Evolutionary conservation across 257 asterid species (phyloP).

Genomic region (Osmanthus fragrans): DNA sequence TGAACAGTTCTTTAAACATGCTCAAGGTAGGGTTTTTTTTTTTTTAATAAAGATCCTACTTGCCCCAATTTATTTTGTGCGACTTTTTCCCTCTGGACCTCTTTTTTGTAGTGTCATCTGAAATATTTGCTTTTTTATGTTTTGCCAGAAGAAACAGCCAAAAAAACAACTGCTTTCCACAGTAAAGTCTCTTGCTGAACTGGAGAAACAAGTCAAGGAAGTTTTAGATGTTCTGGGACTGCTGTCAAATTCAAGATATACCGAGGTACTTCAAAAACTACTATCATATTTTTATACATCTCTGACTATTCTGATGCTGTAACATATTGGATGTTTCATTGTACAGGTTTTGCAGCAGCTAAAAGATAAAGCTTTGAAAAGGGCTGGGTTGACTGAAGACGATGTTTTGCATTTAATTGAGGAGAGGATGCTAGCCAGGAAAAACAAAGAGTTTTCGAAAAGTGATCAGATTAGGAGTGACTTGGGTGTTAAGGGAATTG

Average conservation of each 20-base stretch:
- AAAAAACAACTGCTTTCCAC: slow-evolving; percentile 33
- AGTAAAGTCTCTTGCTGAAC: slow-evolving; percentile 31
- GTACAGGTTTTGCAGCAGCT: slow-evolving; percentile 73
- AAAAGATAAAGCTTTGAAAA: slow-evolving; percentile 73
- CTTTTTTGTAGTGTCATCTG: background rate
- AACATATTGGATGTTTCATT: background rate
- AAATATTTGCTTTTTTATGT: background rate
- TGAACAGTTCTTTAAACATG: slow-evolving; percentile 47
- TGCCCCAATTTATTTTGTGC: background rate
- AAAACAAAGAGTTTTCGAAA: slow-evolving; percentile 49
- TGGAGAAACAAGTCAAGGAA: slow-evolving; percentile 37
- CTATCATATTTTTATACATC: background rate
- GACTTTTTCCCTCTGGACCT: background rate
- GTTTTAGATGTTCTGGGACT: slow-evolving; percentile 43
- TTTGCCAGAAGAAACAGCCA: slow-evolving; percentile 35
- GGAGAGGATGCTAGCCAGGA: slow-evolving; percentile 64
- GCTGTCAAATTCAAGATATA: slow-evolving; percentile 33
- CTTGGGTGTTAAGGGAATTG: slow-evolving; percentile 68
- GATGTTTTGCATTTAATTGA: slow-evolving; percentile 52
- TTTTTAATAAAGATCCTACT: background rate
- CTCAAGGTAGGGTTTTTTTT: slow-evolving; percentile 51
- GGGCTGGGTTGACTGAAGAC: slow-evolving; percentile 68
- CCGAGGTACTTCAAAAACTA: slow-evolving; percentile 37
- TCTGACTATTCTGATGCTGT: background rate
- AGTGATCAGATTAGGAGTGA: slow-evolving; percentile 71